phyloP scores from a whole-genome alignment of 345 rosid species.

The Balakata baccata region DNA sequence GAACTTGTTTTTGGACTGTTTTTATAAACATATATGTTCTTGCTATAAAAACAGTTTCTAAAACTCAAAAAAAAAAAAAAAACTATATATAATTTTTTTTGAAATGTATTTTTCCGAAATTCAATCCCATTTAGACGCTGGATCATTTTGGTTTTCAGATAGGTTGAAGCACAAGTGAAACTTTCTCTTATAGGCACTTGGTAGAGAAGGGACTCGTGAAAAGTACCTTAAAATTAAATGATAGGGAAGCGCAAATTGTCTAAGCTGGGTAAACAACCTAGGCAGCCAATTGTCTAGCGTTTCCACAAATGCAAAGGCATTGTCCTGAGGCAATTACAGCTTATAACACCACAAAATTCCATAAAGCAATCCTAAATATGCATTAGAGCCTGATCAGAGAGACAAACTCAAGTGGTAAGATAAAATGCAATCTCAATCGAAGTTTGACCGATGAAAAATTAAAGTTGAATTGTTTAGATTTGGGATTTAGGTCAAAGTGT shows the following conservation, averaged over 20 bases:
- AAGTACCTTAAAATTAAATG: too few species aligned
- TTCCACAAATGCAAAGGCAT: not conserved
- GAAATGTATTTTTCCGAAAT: too few species aligned
- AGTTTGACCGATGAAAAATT: conserved; percentile 29
- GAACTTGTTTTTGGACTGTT: too few species aligned
- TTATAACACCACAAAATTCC: conserved; percentile 8
- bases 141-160: too few species aligned
- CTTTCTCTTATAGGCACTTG: not conserved
- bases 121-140: too few species aligned
- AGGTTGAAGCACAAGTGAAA: too few species aligned
- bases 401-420: conserved; percentile 26
- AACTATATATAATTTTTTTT: too few species aligned
- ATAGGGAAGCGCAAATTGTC: not conserved
- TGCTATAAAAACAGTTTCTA: too few species aligned
- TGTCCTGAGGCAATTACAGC: not conserved
- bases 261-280: conserved; percentile 1
- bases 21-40: too few species aligned
- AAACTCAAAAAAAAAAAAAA: too few species aligned
- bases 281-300: not conserved
- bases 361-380: conserved; percentile 33
- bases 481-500: too few species aligned
- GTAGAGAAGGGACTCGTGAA: not conserved
- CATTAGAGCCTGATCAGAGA: conserved; percentile 23
- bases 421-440: conserved; percentile 16
- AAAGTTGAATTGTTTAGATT: too few species aligned